Conservation (phyloP, 23 red algal genomes). For the Cyanidiococcus yangmingshanensis region DNA sequence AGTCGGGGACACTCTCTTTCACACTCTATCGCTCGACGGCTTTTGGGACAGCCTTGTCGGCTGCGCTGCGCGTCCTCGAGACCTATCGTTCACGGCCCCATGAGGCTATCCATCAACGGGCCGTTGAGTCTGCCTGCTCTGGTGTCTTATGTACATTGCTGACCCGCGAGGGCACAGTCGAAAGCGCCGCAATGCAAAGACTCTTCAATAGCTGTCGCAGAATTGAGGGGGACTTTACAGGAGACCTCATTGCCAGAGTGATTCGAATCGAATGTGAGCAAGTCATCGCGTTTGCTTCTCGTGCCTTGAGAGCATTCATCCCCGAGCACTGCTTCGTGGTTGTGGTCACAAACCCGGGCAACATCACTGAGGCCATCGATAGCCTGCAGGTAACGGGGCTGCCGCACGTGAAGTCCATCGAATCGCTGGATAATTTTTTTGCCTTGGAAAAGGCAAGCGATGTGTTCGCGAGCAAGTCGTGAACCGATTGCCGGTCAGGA, state of each 20-base stretch:
- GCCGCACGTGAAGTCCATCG: background rate
- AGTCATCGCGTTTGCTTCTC: background rate
- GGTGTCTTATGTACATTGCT: constrained; percentile 27
- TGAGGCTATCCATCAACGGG: background rate
- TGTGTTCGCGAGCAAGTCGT: too few relatives aligned
- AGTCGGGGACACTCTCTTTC: constrained; percentile 19
- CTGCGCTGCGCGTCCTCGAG: constrained; percentile 9
- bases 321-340: background rate
- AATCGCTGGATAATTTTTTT: constrained; percentile 21
- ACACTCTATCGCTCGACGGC: constrained; percentile 16
- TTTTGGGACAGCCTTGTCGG: constrained; percentile 9
- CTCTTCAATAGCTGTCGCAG: constrained; percentile 16
- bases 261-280: background rate
- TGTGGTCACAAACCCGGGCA: background rate
- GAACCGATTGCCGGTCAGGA: too few relatives aligned
- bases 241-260: background rate
- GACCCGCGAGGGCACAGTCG: constrained; percentile 15
- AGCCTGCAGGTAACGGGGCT: background rate
- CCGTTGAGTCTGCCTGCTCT: constrained; percentile 20
- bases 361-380: background rate
- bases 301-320: background rate
- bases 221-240: background rate
- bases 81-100: background rate
- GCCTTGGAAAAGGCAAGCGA: background rate
- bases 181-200: constrained; percentile 16